Evolutionary conservation across 495 filamentous ascomycete species (phyloP), one percentile per base, ranked within the genome.

Genomic region (Penicillium lividum): DNA sequence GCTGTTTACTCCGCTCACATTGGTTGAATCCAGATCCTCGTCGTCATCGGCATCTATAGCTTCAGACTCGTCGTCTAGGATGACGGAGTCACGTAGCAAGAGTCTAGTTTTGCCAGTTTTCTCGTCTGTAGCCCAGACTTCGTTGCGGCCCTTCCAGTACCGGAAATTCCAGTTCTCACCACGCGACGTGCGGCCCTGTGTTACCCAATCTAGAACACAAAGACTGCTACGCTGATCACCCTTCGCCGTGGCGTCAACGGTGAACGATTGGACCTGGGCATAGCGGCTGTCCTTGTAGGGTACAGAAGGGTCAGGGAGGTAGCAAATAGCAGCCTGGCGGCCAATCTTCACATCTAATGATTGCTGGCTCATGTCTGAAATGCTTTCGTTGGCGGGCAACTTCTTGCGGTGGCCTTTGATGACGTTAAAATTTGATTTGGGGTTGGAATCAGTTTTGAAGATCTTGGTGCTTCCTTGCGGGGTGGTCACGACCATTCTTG

Each of bases 291-390:
- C 80, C 40, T 80, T 84, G 70, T 93, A 96, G 7, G 94, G 94
- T 62, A 96, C 95, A 4, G 94, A 86, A 1, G 94, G 93, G 68
- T 98, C 94, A 0, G 95, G 95, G n/a, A 97, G 83, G 25, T 96
- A 88, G 68, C 90, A 91, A n/a, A 97, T 76, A 4, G 87, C 88
- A 3, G 88, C 85, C 34, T 78, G 78, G 3, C 78, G 63, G 51
- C 77, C 77, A 16, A 97, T 76, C 6, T 71, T 70, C n/a, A 89
- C 86, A 33, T 76, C 76, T 53, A 95, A 73, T 4, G 74, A 73
- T 71, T 98, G 94, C 18, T 84, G 75, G 33, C 89, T 92, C 58
- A 89, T 75, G 53, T 79, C 73, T 34, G 71, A 70, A 18, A 72
- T 47, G 40, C 63, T 58, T 48, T 54, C 38, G 33, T 61, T 71